Evolutionary conservation across 192 early-diverging fungal species (phyloP).

Genomic region (Polychytrium aggregatum): DNA sequence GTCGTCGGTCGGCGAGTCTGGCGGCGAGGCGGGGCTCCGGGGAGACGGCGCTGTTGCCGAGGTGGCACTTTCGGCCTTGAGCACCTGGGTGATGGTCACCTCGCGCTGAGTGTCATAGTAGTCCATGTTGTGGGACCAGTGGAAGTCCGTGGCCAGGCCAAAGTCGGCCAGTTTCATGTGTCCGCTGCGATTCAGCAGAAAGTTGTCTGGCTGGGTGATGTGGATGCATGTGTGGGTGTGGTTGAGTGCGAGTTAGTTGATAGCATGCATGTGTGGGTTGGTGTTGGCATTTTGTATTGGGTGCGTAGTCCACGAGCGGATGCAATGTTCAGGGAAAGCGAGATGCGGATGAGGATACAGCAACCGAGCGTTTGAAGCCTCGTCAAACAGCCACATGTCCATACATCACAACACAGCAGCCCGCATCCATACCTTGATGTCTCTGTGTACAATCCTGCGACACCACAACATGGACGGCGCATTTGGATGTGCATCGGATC

Average conservation of each 20-base stretch:
- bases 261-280: too few species aligned
- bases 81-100: background rate
- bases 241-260: too few species aligned
- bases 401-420: too few species aligned
- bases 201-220: conserved; percentile 51
- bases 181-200: conserved; percentile 52
- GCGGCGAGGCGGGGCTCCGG: background rate
- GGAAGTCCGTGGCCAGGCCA: conserved; percentile 58
- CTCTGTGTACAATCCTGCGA: conserved; percentile 37
- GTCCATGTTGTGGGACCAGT: conserved; percentile 49
- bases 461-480: background rate
- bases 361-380: too few species aligned
- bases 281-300: too few species aligned
- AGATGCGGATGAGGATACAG: conserved; percentile 1
- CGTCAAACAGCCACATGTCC: too few species aligned
- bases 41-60: background rate
- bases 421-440: conserved; percentile 50
- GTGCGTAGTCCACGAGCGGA: background rate
- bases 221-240: too few species aligned
- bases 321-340: background rate
- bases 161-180: conserved; percentile 63
- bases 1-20: conserved; percentile 5
- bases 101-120: conserved; percentile 26
- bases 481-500: background rate
- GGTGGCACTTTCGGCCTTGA: background rate